phyloP scores from a whole-genome alignment of 768 basidiomycete species.

The Boletus tomentosulus region DNA sequence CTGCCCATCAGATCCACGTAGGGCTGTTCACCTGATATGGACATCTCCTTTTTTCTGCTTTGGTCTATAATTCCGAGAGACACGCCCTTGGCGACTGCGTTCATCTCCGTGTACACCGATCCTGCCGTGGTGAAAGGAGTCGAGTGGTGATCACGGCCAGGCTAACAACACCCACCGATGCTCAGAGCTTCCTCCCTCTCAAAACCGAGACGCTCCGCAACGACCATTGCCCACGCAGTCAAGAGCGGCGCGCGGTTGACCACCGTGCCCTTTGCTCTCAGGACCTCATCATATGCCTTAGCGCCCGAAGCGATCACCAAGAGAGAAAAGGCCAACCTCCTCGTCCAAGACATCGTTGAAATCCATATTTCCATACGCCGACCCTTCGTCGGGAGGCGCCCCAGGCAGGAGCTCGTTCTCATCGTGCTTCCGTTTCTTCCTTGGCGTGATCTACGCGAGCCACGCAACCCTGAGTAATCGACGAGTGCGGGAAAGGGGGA shows the following conservation, averaged over 20 bases:
- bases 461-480: constrained; percentile 1
- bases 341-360: constrained; percentile 75
- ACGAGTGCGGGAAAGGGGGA: neutral
- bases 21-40: constrained; percentile 60
- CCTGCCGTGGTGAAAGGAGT: constrained; percentile 41
- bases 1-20: constrained; percentile 84
- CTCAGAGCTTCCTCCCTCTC: constrained; percentile 85
- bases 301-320: neutral
- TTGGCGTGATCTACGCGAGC: constrained; percentile 40
- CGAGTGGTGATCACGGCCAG: neutral
- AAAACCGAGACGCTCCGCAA: constrained; percentile 85
- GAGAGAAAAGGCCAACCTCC: constrained; percentile 41
- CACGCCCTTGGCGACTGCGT: constrained; percentile 80
- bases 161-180: constrained; percentile 56
- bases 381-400: constrained; percentile 47
- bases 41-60: constrained; percentile 49
- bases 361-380: constrained; percentile 51
- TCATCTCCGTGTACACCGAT: constrained; percentile 91
- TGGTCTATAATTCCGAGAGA: constrained; percentile 73
- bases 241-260: constrained; percentile 93
- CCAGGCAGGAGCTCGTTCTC: constrained; percentile 58
- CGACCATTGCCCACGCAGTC: constrained; percentile 88
- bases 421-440: constrained; percentile 45
- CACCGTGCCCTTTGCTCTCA: constrained; percentile 57
- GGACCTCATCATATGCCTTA: constrained; percentile 38